phyloP scores from a whole-genome alignment of 2,329 filamentous ascomycete genomes.

The Sporothrix euskadiensis region DNA sequence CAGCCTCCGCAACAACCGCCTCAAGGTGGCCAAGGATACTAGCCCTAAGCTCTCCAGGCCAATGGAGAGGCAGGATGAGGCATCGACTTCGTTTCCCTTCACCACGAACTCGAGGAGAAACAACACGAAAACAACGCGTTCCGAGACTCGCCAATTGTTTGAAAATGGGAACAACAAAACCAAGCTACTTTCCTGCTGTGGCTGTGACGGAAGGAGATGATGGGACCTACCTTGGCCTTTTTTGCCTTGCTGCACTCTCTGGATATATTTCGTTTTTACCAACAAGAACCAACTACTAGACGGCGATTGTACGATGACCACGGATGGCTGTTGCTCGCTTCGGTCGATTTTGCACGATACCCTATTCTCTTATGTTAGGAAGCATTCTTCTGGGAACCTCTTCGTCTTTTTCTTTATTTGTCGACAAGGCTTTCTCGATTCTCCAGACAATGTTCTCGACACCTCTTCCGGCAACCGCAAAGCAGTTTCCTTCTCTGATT shows the following conservation, averaged over 20 bases:
- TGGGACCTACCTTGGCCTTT: background rate
- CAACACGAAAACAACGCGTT: background rate
- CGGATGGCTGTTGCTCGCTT: constrained; percentile 19
- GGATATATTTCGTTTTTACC: constrained; percentile 8
- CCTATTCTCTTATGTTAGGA: constrained; percentile 19
- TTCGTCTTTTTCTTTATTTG: background rate
- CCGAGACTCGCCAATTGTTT: background rate
- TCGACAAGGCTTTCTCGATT: background rate
- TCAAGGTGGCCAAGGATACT: constrained; percentile 41
- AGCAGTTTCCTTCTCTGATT: background rate
- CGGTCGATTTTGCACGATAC: constrained; percentile 22
- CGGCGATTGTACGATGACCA: constrained; percentile 26
- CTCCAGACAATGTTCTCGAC: background rate
- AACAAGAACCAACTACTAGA: constrained; percentile 4
- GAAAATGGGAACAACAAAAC: background rate
- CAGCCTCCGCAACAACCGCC: constrained; percentile 44
- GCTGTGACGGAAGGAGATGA: background rate
- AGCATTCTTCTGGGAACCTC: constrained; percentile 9
- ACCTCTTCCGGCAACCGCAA: background rate
- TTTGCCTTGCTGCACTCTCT: background rate
- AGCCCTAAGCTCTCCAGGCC: background rate
- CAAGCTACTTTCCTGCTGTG: background rate
- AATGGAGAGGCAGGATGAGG: constrained; percentile 17
- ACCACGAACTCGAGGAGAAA: background rate
- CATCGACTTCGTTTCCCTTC: background rate